Conservation (phyloP, 345 rosid genomes). For the Lumnitzera littorea region DNA sequence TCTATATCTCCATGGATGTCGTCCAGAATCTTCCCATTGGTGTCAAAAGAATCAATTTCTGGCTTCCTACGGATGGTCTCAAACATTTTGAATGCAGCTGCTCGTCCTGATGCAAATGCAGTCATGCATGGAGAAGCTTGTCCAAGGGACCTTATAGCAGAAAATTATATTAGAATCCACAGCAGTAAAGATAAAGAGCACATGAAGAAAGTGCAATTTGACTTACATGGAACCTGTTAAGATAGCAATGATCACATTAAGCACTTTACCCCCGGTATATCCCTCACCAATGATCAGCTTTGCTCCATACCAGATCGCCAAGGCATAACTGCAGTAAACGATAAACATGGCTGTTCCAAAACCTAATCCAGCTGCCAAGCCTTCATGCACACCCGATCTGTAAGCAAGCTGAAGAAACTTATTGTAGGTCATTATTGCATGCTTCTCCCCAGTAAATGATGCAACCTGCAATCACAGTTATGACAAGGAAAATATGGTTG, state of each 20-base stretch:
- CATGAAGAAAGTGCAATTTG: not conserved
- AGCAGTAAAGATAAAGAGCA: not conserved
- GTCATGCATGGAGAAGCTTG: conserved; percentile 62
- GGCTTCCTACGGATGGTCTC: conserved; percentile 69
- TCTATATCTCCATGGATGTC: conserved; percentile 64
- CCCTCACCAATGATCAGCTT: conserved; percentile 24
- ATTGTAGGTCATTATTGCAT: conserved; percentile 15
- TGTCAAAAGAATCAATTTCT: conserved; percentile 48
- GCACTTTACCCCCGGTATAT: conserved; percentile 19
- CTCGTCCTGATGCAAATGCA: conserved; percentile 64
- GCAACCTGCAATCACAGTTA: conserved; percentile 20
- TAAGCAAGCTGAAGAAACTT: conserved; percentile 17
- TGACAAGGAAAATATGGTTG: too few relatives aligned
- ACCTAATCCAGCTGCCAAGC: conserved; percentile 19
- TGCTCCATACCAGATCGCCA: conserved; percentile 30
- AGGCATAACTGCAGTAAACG: conserved; percentile 10
- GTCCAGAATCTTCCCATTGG: conserved; percentile 37
- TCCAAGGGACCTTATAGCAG: conserved; percentile 59
- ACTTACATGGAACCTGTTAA: conserved; percentile 25
- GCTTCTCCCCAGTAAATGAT: conserved; percentile 27
- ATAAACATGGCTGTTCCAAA: conserved; percentile 6
- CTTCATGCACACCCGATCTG: conserved; percentile 17
- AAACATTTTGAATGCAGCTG: conserved; percentile 70
- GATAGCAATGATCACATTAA: conserved; percentile 23
- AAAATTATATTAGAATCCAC: not conserved